These are phyloP conservation scores for Poronia punctata DNA, from an alignment of 495 filamentous ascomycete species.

Conservation along the genomic window DNA sequence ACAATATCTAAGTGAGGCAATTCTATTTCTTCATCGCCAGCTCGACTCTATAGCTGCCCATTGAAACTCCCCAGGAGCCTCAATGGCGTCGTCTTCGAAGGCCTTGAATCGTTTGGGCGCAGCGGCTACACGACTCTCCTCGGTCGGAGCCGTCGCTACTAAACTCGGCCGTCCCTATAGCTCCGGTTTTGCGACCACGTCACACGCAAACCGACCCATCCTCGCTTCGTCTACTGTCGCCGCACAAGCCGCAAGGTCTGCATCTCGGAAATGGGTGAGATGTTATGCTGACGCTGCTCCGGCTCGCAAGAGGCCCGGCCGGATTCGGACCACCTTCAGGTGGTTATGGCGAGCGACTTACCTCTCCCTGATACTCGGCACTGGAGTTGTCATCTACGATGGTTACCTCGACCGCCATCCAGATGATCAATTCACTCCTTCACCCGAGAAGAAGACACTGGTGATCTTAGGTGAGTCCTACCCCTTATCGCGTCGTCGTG, in stretches of 20 bases:
- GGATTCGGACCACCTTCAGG: slow-evolving; percentile 33
- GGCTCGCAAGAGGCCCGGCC: slow-evolving; percentile 22
- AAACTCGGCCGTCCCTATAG: slow-evolving; percentile 36
- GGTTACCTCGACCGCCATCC: slow-evolving; percentile 79
- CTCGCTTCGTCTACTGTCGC: slow-evolving; percentile 6
- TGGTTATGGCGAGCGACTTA: slow-evolving; percentile 70
- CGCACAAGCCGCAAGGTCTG: slow-evolving; percentile 6
- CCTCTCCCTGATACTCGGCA: slow-evolving; percentile 57
- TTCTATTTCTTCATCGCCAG: slow-evolving; percentile 3
- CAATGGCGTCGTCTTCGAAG: slow-evolving; percentile 12
- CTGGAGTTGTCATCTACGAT: slow-evolving; percentile 66
- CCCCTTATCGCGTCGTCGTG: slow-evolving; percentile 2
- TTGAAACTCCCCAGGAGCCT: slow-evolving; percentile 4
- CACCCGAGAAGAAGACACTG: slow-evolving; percentile 91
- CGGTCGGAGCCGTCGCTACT: slow-evolving; percentile 4
- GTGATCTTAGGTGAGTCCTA: slow-evolving; percentile 77
- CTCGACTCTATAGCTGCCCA: slow-evolving; percentile 1
- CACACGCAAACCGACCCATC: not conserved
- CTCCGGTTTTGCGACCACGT: slow-evolving; percentile 36
- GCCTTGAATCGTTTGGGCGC: slow-evolving; percentile 9
- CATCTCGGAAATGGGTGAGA: slow-evolving; percentile 34
- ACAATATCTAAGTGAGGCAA: no score
- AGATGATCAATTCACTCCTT: slow-evolving; percentile 68
- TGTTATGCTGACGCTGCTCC: slow-evolving; percentile 29
- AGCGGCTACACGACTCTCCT: slow-evolving; percentile 6